Evolutionary conservation across 2,329 filamentous ascomycete species (phyloP).

Genomic region (Parascedosporium putredinis): DNA sequence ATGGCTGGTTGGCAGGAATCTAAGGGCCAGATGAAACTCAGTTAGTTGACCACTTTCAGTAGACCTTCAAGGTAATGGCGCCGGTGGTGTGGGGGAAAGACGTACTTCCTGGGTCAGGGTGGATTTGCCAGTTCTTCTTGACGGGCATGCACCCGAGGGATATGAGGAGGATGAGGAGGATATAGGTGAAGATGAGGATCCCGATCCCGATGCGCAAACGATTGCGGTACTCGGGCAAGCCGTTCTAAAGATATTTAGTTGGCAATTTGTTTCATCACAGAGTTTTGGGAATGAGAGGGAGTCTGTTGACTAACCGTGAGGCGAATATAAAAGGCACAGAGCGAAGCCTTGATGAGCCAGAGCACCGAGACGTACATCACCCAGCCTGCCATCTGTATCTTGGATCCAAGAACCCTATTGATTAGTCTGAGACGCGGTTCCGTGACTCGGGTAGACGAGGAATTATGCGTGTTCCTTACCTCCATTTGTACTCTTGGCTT

Average conservation of each 20-base stretch:
- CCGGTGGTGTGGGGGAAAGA: constrained; percentile 13
- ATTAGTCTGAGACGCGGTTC: background rate
- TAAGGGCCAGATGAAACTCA: constrained; percentile 32
- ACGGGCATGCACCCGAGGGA: constrained; percentile 43
- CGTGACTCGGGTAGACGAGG: background rate
- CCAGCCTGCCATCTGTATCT: constrained; percentile 46
- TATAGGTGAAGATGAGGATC: constrained; percentile 36
- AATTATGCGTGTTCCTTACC: constrained; percentile 15
- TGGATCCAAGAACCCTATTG: constrained; percentile 39
- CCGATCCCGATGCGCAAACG: constrained; percentile 40
- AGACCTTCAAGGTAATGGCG: background rate
- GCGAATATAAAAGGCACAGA: constrained; percentile 45
- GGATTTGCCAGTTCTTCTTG: constrained; percentile 46
- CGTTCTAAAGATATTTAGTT: background rate
- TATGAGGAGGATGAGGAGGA: constrained; percentile 38
- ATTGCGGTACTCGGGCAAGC: constrained; percentile 21
- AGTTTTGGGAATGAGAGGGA: background rate
- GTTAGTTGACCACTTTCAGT: too few species aligned
- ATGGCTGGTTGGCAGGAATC: constrained; percentile 39
- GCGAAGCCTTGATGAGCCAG: constrained; percentile 45
- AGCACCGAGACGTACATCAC: constrained; percentile 41
- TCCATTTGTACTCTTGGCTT: constrained; percentile 32
- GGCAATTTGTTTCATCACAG: too few species aligned
- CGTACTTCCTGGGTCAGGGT: constrained; percentile 45
- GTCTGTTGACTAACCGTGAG: constrained; percentile 27